Conservation (phyloP, 148 eudicot genomes). For the Silene latifolia region DNA sequence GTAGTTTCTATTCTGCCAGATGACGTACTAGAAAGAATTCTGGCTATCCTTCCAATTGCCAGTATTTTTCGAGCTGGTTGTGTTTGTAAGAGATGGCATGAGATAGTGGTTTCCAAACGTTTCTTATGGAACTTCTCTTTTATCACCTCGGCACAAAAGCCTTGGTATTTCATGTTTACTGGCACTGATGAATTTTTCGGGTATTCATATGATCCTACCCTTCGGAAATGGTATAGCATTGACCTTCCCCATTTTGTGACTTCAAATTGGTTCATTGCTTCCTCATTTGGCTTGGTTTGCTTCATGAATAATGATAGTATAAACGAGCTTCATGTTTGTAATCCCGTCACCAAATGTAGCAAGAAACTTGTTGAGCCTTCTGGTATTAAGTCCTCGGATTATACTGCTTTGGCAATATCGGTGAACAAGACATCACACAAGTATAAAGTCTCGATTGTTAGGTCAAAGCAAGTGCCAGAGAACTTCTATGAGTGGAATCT, state of each 20-base stretch:
- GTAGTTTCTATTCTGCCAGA: constrained; percentile 68
- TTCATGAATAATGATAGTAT: constrained; percentile 72
- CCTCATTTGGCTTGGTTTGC: constrained; percentile 88
- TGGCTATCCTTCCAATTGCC: constrained; percentile 71
- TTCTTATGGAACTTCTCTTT: constrained; percentile 65
- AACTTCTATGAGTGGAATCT: constrained; percentile 73
- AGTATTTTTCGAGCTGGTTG: constrained; percentile 81
- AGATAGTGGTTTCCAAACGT: constrained; percentile 62
- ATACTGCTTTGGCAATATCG: constrained; percentile 67
- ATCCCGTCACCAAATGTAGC: constrained; percentile 55
- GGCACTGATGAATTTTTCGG: constrained; percentile 69
- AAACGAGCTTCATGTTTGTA: constrained; percentile 64
- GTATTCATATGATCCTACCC: constrained; percentile 72
- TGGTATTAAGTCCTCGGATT: constrained; percentile 55
- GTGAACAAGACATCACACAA: constrained; percentile 41
- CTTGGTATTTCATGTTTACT: constrained; percentile 98
- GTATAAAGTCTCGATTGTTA: constrained; percentile 64
- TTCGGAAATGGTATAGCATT: constrained; percentile 71
- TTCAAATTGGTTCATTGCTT: constrained; percentile 77
- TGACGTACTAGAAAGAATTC: constrained; percentile 78
- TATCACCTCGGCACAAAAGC: constrained; percentile 46
- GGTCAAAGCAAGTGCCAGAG: constrained; percentile 76
- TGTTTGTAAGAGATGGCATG: constrained; percentile 89
- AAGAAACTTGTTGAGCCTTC: constrained; percentile 53
- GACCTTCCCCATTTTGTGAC: constrained; percentile 75